Percentiles rank a stretch among this genome's conserved stretches.
Evolutionary conservation across 106 monocot species (phyloP).

Genomic region (Apostasia ramifera): DNA sequence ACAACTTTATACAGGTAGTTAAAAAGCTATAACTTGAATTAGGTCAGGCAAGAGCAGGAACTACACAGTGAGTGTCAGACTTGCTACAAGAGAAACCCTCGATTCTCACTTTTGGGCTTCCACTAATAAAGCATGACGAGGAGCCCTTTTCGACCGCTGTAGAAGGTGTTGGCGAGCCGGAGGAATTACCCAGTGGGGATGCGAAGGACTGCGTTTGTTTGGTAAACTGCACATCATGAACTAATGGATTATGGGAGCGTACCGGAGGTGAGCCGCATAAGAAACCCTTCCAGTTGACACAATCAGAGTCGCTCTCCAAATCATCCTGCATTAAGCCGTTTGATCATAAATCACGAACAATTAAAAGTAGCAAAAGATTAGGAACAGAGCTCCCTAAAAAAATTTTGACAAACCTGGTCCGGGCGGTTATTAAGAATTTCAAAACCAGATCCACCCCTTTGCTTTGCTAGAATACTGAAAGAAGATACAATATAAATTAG

Average conservation of each 20-base stretch:
- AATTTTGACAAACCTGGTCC: neutral
- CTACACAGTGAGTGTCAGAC: constrained; percentile 6
- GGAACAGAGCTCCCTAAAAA: neutral
- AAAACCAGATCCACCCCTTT: neutral
- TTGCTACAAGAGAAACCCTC: constrained; percentile 23
- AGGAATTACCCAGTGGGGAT: constrained; percentile 7
- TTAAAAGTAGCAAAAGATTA: neutral
- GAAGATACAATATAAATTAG: neutral
- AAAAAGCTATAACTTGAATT: neutral
- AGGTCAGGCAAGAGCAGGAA: constrained; percentile 13
- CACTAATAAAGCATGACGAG: neutral
- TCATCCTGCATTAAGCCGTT: constrained; percentile 45
- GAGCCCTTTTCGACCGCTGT: constrained; percentile 5
- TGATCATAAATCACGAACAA: neutral
- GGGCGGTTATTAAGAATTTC: constrained; percentile 1
- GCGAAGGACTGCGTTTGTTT: constrained; percentile 19
- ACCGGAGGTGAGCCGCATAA: constrained; percentile 73
- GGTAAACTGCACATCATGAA: constrained; percentile 49
- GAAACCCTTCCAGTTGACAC: constrained; percentile 27
- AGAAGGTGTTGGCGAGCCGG: neutral
- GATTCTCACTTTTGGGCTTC: constrained; percentile 15
- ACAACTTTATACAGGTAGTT: constrained; percentile 1
- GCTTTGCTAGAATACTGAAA: constrained; percentile 6
- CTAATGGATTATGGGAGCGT: constrained; percentile 61
- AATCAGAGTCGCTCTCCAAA: constrained; percentile 26